Base-by-base conservation (phyloP, 2,329 filamentous ascomycete species). In the Cryphonectria radicalis region DNA sequence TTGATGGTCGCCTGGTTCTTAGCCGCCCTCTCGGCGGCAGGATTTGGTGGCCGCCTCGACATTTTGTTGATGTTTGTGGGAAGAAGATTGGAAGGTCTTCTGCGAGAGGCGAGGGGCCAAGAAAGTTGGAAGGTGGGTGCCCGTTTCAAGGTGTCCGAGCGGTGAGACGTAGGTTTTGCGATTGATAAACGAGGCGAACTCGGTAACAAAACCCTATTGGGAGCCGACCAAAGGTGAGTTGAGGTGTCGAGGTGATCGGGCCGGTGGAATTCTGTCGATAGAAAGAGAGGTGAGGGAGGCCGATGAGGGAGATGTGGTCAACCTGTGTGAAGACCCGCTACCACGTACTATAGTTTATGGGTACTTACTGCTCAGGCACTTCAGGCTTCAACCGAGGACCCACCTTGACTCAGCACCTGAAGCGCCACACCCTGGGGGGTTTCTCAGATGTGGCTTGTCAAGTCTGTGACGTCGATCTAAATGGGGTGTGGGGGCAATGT, bases 1-100 rank as follows among this genome's bases (percentile, higher is more conserved):
- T 98, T 98, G 82, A 99, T 93, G 62, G 94, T 97, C 81, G 92
- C 90, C 81, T 93, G 92, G 84, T 99, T 99, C 84, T 97, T 93
- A 78, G 95, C 95, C 78, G 94, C 93, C 82, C 93, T 91, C 83
- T 97, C 93, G 76, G 93, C 92, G 75, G 90, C 91, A 79, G 93
- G 90, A 83, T 94, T 93, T 72, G 90, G 89, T 73, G 89, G 84
- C 80, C 93, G 90, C 85, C 93, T 89, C 77, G 93, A 96, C 93
- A 97, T 97, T 32, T 53, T 25, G 60, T 67, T 28, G 35, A 75
- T 76, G 83, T 70, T 72, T 59, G 73, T 73, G 63, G 59, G 32
- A 43, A 37, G 22, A 32, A 25, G 57, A n/a, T 50, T 22, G 6
- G 14, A 60, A 22, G 37, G 13, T 8, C 43, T 22, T 14, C 7